Evolutionary conservation across 2,329 filamentous ascomycete genomes (phyloP), one percentile per base, ranked within the genome.

Genomic region (Graphiopsis chlorocephala): DNA sequence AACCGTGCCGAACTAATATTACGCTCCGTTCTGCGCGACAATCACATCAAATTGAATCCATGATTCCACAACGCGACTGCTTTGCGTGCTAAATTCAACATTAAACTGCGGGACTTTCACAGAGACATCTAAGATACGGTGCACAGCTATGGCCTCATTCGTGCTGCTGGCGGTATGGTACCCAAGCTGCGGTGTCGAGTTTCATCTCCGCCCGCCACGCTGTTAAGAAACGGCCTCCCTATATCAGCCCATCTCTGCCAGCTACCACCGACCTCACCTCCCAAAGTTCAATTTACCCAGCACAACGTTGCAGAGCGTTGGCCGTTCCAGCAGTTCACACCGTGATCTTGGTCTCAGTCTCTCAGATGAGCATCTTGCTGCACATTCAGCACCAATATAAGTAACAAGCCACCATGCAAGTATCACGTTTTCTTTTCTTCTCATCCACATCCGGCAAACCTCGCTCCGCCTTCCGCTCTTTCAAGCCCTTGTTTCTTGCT

Each of bases 211-310:
- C 48, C 60, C 60, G 60, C 60, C 15, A 17, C 23, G n/a, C 23
- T 62, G 26, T 62, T 62, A 62, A 42, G 60, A 52, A 62, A 62
- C 60, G 60, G n/a, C 23, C 31, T 55, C 23, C 31, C 60, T 62
- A 62, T 62, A 62, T 62, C 60, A 55, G 33, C 48, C 28, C 48
- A 38, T 26, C 10, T 62, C 60, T 25, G 7, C 23, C 33, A 45
- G 31, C 60, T 55, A 26, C 48, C 33, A 7, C 42, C 47, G n/a
- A 42, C 48, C 25, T 62, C 60, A 62, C 60, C 48, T 62, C 35
- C 25, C 33, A 62, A 25, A 28, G 2, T 45, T 33, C 60, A 55
- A 55, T 55, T 55, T 62, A n/a, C 33, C 33, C 17, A 42, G 14
- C 23, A 29, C 60, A 47, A 62, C 60, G 60, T 33, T 42, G 31